Conservation (phyloP, 192 early-diverging fungal genomes). For the Diversispora epigaea region DNA sequence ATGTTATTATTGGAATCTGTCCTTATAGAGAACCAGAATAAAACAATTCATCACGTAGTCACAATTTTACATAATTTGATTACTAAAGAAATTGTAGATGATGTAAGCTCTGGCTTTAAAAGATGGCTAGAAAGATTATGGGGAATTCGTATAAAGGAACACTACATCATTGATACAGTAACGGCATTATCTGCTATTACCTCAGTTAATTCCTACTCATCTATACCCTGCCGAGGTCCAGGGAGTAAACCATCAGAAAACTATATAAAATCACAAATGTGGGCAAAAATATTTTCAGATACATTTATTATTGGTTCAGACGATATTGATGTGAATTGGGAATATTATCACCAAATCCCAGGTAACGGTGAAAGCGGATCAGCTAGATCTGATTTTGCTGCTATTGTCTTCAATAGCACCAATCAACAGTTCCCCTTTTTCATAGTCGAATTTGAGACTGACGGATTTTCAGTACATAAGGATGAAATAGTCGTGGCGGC, state of each 20-base stretch:
- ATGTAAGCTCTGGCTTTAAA: background rate
- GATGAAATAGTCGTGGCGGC: conserved; percentile 23
- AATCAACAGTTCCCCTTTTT: conserved; percentile 28
- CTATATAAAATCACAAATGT: conserved; percentile 16
- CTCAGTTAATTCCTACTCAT: conserved; percentile 8
- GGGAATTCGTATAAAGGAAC: conserved; percentile 14
- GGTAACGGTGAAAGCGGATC: conserved; percentile 11
- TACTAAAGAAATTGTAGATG: conserved; percentile 4
- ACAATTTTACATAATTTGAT: conserved; percentile 5
- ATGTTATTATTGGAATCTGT: conserved; percentile 18
- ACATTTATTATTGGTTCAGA: conserved; percentile 17
- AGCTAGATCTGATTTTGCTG: conserved; percentile 22
- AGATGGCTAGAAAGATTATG: conserved; percentile 5
- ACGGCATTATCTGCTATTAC: background rate
- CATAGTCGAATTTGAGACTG: conserved; percentile 13
- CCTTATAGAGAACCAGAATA: conserved; percentile 17
- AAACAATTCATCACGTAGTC: conserved; percentile 1
- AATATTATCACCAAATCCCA: conserved; percentile 18
- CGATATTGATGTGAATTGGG: conserved; percentile 12
- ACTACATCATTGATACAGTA: conserved; percentile 12
- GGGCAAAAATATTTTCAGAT: conserved; percentile 17
- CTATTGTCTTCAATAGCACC: conserved; percentile 9
- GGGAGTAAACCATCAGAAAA: conserved; percentile 26
- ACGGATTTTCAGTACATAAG: conserved; percentile 28
- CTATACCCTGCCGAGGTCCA: conserved; percentile 5